Conservation (phyloP, 768 basidiomycete genomes). For the Boletellus sp. region DNA sequence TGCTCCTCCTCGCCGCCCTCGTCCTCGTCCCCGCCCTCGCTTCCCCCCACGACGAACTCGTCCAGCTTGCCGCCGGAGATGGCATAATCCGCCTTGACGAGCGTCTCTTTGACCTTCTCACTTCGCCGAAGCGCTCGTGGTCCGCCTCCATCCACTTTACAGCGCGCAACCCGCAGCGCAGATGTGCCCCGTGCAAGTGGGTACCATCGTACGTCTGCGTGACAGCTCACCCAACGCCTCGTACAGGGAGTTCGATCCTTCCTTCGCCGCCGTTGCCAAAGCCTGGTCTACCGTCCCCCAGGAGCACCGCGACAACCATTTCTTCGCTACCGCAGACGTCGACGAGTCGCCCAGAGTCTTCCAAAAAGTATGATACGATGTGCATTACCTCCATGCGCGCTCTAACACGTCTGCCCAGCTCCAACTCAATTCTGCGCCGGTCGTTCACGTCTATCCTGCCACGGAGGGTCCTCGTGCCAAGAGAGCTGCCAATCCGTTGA, state of each 20-base stretch:
- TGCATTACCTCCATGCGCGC: not conserved
- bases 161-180: constrained; percentile 74
- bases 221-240: not conserved
- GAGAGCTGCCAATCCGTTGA: constrained; percentile 46
- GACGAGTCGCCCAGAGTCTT: constrained; percentile 72
- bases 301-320: constrained; percentile 71
- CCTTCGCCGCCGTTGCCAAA: constrained; percentile 75
- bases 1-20: constrained; percentile 31
- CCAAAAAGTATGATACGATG: constrained; percentile 56
- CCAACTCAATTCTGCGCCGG: constrained; percentile 78
- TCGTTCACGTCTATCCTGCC: constrained; percentile 73
- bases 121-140: constrained; percentile 76
- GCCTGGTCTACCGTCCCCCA: constrained; percentile 70
- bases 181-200: constrained; percentile 91
- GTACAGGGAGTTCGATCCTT: constrained; percentile 77
- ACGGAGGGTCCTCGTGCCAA: constrained; percentile 66
- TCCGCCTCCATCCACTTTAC: constrained; percentile 86
- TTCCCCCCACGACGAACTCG: constrained; percentile 52
- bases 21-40: constrained; percentile 31
- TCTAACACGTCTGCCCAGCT: constrained; percentile 49
- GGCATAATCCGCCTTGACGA: constrained; percentile 83
- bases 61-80: constrained; percentile 65
- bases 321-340: constrained; percentile 93
- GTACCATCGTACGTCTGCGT: constrained; percentile 26
- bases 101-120: constrained; percentile 72